These are phyloP conservation scores for Pseudocercospora ulei DNA, from an alignment of 2,329 filamentous ascomycete species.

Conservation along the genomic window DNA sequence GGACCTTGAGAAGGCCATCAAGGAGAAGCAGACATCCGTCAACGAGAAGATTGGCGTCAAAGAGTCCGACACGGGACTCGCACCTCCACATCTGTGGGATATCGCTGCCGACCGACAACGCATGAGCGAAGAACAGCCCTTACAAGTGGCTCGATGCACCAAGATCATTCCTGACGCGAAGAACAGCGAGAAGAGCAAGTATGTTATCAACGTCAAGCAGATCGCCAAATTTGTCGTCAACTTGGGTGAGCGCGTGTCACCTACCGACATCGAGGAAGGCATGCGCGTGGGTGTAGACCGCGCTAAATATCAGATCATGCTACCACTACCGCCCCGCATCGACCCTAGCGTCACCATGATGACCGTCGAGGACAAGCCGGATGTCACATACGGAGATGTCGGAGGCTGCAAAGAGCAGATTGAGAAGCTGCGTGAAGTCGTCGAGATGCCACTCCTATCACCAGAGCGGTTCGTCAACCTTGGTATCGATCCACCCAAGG, in stretches of 20 bases:
- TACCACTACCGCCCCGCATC: conserved; percentile 94
- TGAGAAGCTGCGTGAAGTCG: conserved; percentile 95
- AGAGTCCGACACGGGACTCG: conserved; percentile 97
- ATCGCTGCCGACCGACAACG: conserved; percentile 94
- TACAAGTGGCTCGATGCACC: conserved; percentile 94
- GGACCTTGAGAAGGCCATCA: conserved; percentile 98
- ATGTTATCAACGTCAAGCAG: conserved; percentile 99
- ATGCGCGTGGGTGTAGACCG: conserved; percentile 97
- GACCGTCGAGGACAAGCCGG: conserved; percentile 99
- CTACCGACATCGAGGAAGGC: conserved; percentile 97
- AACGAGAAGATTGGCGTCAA: conserved; percentile 89
- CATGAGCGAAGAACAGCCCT: conserved; percentile 95
- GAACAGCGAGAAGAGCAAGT: conserved; percentile 96
- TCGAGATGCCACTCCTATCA: conserved; percentile 94
- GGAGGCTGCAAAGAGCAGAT: conserved; percentile 99
- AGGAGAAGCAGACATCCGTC: conserved; percentile 94
- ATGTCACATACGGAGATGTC: conserved; percentile 97
- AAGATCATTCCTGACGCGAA: conserved; percentile 98
- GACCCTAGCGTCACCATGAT: conserved; percentile 99
- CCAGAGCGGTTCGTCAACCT: conserved; percentile 96
- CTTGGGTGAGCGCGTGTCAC: conserved; percentile 89
- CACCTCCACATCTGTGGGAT: conserved; percentile 97
- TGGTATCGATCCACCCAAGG: conserved; percentile 98
- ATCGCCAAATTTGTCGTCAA: conserved; percentile 99
- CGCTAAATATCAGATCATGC: conserved; percentile 98